These are phyloP conservation scores for Staphylotrichum longicolle DNA, from an alignment of 495 filamentous ascomycete species.

Conservation along the genomic window DNA sequence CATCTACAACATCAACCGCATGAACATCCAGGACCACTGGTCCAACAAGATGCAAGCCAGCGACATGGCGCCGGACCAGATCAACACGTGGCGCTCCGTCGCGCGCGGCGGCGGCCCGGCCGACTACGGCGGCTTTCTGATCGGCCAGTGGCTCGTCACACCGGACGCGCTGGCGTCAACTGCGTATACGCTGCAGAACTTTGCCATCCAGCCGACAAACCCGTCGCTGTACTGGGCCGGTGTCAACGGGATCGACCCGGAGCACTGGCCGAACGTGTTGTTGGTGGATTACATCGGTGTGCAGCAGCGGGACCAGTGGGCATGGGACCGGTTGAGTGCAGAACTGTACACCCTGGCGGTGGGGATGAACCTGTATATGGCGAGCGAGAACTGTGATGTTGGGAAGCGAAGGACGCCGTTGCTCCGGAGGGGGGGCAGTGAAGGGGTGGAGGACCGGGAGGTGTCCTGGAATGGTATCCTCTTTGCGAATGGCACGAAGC, in stretches of 20 bases:
- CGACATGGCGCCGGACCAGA: constrained; percentile 25
- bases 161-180: constrained; percentile 24
- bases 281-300: constrained; percentile 30
- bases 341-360: constrained; percentile 29
- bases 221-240: constrained; percentile 30
- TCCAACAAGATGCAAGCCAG: constrained; percentile 19
- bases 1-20: constrained; percentile 21
- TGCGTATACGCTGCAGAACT: constrained; percentile 17
- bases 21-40: constrained; percentile 25
- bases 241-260: constrained; percentile 27
- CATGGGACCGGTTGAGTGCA: constrained; percentile 29
- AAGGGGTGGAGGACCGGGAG: background rate
- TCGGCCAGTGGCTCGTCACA: constrained; percentile 28
- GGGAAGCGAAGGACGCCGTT: constrained; percentile 16
- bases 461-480: constrained; percentile 23
- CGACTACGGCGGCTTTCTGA: constrained; percentile 20
- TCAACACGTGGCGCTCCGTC: constrained; percentile 14
- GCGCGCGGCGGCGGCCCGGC: constrained; percentile 14
- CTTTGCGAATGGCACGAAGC: constrained; percentile 25
- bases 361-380: constrained; percentile 28
- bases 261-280: constrained; percentile 29
- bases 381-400: constrained; percentile 31
- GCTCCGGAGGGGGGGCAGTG: background rate
- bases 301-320: constrained; percentile 17
- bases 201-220: constrained; percentile 28